Evolutionary conservation across 306 rosid species (phyloP), one percentile per base, ranked within the genome.

Genomic region (Pterocarpus santalinus): DNA sequence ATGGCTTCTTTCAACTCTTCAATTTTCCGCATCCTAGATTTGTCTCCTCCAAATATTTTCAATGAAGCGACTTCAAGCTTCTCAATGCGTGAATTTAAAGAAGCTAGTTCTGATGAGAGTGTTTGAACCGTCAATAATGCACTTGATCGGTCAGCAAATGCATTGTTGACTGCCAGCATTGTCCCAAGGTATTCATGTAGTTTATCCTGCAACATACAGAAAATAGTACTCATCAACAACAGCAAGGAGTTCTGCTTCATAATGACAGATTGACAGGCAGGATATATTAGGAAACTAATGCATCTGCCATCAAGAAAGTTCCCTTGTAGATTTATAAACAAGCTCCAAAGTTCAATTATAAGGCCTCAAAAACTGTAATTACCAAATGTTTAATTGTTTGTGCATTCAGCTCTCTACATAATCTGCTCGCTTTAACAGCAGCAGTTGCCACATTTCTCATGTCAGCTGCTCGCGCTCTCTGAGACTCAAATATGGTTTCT

Each of bases 161-260:
- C 99, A 81, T 92, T 83, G 65, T 90, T 86, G 68, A 90, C 85
- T 3, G 98, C 94, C 83, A 96, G 86, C 92, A 90, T 92, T 60
- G 90, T 85, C 71, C 99, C 99, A n/a, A 96, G 98, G 87, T 93
- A 96, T 55, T 96, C 99, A 61, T 96, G 99, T 72, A 96, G 90
- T 66, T 90, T 92, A 84, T 93, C 99, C 99, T 96, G 94, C 81
- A 84, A 87, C 72, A 89, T 30, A 67, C n/a, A 72, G 33, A 68
- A 61, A 52, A 32, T 63, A 61, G 9, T 44, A 62, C 39, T 73
- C 80, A 68, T 22, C 79, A 76, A 60, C 74, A 80, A 80, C 80
- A 49, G 61, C 65, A 41, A 63, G n/a, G 8, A 35, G 80, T 51
- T 9, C 61, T 55, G 28, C 32, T n/a, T 55, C 32, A 12, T 4